These are phyloP conservation scores for Candida insectalens DNA, from an alignment of 805 yeast genomes.

Conservation along the genomic window DNA sequence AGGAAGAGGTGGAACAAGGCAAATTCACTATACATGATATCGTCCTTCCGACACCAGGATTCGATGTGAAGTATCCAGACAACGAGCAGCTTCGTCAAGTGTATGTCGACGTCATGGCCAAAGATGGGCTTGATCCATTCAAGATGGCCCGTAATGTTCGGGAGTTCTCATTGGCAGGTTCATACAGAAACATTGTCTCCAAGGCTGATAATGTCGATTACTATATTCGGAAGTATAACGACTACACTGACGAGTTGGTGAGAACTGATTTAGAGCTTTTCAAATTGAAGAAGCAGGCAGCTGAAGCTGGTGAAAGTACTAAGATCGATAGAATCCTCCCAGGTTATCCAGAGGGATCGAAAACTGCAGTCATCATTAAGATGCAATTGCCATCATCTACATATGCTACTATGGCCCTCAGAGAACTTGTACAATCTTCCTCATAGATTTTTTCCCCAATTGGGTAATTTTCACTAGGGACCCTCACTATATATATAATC, in stretches of 20 bases:
- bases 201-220: slow-evolving; percentile 59
- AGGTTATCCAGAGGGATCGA: slow-evolving; percentile 30
- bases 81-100: slow-evolving; percentile 49
- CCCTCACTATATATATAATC: too few relatives aligned
- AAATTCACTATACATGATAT: slow-evolving; percentile 68
- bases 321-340: slow-evolving; percentile 19
- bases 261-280: slow-evolving; percentile 67
- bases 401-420: slow-evolving; percentile 95
- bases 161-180: slow-evolving; percentile 88
- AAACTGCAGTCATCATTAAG: slow-evolving; percentile 62
- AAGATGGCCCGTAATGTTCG: slow-evolving; percentile 76
- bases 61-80: slow-evolving; percentile 78
- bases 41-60: slow-evolving; percentile 96
- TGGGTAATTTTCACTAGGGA: too few relatives aligned
- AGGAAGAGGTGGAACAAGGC: slow-evolving; percentile 54
- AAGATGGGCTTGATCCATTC: slow-evolving; percentile 76
- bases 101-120: slow-evolving; percentile 64
- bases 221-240: slow-evolving; percentile 48
- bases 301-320: slow-evolving; percentile 6
- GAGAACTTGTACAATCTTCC: slow-evolving; percentile 75
- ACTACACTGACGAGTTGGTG: slow-evolving; percentile 61
- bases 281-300: slow-evolving; percentile 16
- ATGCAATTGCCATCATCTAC: slow-evolving; percentile 78
- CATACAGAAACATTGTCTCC: slow-evolving; percentile 67
- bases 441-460: too few relatives aligned